Base-by-base conservation (phyloP, 257 asterid species). In the Linaria vulgaris region DNA sequence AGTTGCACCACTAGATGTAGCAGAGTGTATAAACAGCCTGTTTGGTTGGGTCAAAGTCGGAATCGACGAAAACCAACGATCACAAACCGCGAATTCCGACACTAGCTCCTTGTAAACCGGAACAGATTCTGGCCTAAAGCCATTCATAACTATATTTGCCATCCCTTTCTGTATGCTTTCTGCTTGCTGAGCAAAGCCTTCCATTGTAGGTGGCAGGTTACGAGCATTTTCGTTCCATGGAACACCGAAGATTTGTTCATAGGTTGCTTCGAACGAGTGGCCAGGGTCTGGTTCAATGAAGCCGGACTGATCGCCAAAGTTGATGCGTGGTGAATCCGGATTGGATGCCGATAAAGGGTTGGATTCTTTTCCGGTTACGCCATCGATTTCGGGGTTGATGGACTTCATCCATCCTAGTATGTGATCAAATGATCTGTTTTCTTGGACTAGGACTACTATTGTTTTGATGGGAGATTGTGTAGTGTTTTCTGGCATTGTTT, bases 351-450 rank as follows among this genome's bases (percentile, higher is more conserved):
- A 69, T 0, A 88, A 15, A 1, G 81, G 80, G 76, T 88, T 88
- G 15, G 87, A 88, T 67, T 88, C 91, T 30, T 66, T 52, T 0
- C 91, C 90, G 0, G 82, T 83, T 0, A 79, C 85, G 1, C 96
- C 96, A 0, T 83, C 65, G 73, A 88, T 88, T 16, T 81, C 88
- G 0, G 86, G 86, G 74, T 88, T 83, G 56, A 85, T 66, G 75
- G 86, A 30, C 69, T 80, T 88, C 90, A 88, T 82, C 96, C 95
- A 88, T 56, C 96, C 96, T 12, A 85, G 78, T 77, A 83, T 73
- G 69, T 88, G 95, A 69, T 88, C 96, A 21, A 88, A 88, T 25
- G 96, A 88, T 48, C 96, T 71, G 65, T 88, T 88, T 82, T 85
- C 96, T 70, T 85, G 95, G 37, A 88, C 95, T 38, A 85, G 47